These are phyloP conservation scores for Ascochyta fabae DNA, from an alignment of 2,329 filamentous ascomycete species.

Conservation along the genomic window DNA sequence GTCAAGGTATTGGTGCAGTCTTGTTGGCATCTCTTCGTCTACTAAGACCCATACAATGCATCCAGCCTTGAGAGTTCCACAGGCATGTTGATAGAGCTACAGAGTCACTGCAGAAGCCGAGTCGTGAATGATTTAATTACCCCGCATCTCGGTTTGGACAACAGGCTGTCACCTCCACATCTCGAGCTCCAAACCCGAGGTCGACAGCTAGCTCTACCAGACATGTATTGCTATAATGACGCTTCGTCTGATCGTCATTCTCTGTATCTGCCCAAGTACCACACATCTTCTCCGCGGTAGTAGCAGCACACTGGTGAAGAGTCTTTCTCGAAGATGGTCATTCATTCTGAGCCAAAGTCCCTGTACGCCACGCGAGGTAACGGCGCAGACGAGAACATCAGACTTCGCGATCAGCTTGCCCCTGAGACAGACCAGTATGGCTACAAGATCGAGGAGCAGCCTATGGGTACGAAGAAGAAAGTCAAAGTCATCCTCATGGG, in stretches of 20 bases:
- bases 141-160: constrained; percentile 7
- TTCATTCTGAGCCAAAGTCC: constrained; percentile 30
- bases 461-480: constrained; percentile 51
- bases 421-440: constrained; percentile 50
- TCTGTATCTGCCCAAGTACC: neutral
- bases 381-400: constrained; percentile 34
- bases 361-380: constrained; percentile 26
- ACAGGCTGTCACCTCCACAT: constrained; percentile 7
- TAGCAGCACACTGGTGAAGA: neutral
- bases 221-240: neutral
- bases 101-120: neutral
- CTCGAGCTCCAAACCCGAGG: constrained; percentile 13
- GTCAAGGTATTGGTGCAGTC: neutral
- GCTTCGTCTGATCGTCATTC: neutral
- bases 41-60: neutral
- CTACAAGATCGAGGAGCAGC: constrained; percentile 53
- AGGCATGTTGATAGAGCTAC: neutral
- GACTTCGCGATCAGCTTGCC: constrained; percentile 35
- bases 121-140: neutral
- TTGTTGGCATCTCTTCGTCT: neutral
- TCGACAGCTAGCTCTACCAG: constrained; percentile 7
- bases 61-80: neutral
- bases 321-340: constrained; percentile 17
- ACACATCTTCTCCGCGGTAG: neutral
- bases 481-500: constrained; percentile 53